phyloP scores from a whole-genome alignment of 768 basidiomycete genomes.

The Mycena vitilis region DNA sequence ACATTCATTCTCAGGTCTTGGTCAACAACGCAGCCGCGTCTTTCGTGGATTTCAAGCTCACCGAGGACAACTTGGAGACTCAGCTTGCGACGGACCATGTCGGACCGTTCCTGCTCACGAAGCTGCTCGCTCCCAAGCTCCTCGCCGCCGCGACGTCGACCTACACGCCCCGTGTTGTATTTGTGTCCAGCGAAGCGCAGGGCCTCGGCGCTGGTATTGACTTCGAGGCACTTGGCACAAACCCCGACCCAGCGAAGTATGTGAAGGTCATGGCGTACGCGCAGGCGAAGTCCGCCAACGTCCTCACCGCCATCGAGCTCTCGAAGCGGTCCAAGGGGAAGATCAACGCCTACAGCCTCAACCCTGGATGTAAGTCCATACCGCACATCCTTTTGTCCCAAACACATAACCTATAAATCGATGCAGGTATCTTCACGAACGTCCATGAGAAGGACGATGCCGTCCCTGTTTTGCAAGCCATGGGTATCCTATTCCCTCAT shows the following conservation, averaged over 20 bases:
- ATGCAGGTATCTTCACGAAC: not conserved
- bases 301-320: slow-evolving; percentile 12
- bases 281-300: slow-evolving; percentile 7
- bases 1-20: not conserved
- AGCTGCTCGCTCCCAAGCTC: slow-evolving; percentile 10
- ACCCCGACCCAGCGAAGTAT: not conserved
- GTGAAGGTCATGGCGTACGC: not conserved
- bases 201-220: not conserved
- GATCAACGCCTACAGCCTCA: slow-evolving; percentile 19
- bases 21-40: slow-evolving; percentile 18
- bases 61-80: slow-evolving; percentile 7
- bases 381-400: not conserved
- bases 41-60: slow-evolving; percentile 6
- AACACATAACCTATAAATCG: too few relatives aligned
- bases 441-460: not conserved
- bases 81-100: slow-evolving; percentile 5
- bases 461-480: not conserved
- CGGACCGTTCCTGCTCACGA: slow-evolving; percentile 23
- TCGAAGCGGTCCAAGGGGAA: slow-evolving; percentile 12
- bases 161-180: slow-evolving; percentile 15
- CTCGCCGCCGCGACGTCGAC: slow-evolving; percentile 6
- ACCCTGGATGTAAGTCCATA: slow-evolving; percentile 1
- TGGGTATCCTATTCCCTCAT: not conserved
- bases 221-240: not conserved
- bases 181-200: slow-evolving; percentile 16